Base-by-base conservation (phyloP, 148 eudicot genomes). In the Vaccinium corymbosum region DNA sequence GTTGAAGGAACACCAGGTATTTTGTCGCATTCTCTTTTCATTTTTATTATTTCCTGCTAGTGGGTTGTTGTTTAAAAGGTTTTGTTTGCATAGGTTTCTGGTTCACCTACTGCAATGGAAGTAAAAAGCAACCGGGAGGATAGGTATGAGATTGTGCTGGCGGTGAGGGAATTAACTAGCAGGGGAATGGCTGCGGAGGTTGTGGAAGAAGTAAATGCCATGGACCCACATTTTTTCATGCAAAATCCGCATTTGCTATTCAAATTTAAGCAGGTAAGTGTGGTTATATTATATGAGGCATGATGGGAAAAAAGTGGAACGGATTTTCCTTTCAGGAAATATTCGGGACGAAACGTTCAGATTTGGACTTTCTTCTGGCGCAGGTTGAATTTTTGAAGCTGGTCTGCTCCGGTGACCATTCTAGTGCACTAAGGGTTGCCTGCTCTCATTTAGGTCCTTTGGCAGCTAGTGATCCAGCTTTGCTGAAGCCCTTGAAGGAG, bases 301-400 rank as follows among this genome's bases (percentile, higher is more conserved):
- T 55, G 55, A 25, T 52, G 15, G n/a, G 38, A 10, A 10, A 62
- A 46, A 10, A 7, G 78, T 75, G 13, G 14, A 42, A 8, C 20
- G 13, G n/a, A 1, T 51, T 61, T 42, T 76, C 13, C 35, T 25
- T 22, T 51, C 27, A 16, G 15, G n/a, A 27, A 27, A 17, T 64
- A 22, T 27, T 52, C 0, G 7, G 16, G 13, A 19, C 75, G 1
- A 71, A 32, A 78, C 20, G 1, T 57, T 6, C 75, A 72, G n/a
- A 57, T 50, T 35, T 12, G 81, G 81, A 78, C 64, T 48, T 57
- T 55, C 80, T 84, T 51, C 77, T 87, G 86, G 76, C 86, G 42
- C 88, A 97, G 99, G 92, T 97, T 88, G 99, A 97, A 88, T 97
- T 97, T 88, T 82, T 97, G 86, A 97, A 93, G 93, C 89, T 97